Evolutionary conservation across 2,329 filamentous ascomycete species (phyloP).

Genomic region (Colletotrichum godetiae): DNA sequence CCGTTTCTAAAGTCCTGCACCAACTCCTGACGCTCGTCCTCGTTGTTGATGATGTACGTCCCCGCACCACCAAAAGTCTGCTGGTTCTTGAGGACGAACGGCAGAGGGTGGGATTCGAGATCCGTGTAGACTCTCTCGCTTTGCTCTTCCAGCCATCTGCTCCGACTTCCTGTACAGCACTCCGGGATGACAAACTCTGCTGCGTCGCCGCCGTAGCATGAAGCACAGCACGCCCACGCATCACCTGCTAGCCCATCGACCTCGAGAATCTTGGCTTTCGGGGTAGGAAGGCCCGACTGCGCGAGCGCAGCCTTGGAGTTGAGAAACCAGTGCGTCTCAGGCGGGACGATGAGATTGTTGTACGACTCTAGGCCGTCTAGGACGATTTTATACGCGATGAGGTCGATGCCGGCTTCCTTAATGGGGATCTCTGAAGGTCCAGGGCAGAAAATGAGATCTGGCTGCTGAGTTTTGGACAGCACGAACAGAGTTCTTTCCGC

Average conservation of each 20-base stretch:
- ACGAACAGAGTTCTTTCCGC: slow-evolving; percentile 44
- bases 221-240: slow-evolving; percentile 39
- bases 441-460: slow-evolving; percentile 46
- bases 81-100: slow-evolving; percentile 52
- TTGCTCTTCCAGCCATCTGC: slow-evolving; percentile 44
- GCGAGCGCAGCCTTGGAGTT: slow-evolving; percentile 50
- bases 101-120: slow-evolving; percentile 40
- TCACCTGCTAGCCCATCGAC: slow-evolving; percentile 37
- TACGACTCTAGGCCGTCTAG: slow-evolving; percentile 45
- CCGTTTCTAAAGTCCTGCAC: slow-evolving; percentile 41
- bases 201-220: slow-evolving; percentile 35
- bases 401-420: slow-evolving; percentile 42
- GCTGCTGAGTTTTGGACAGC: slow-evolving; percentile 42
- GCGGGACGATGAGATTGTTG: slow-evolving; percentile 41
- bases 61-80: slow-evolving; percentile 51
- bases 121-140: slow-evolving; percentile 40
- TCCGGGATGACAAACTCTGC: slow-evolving; percentile 40
- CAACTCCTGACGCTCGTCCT: slow-evolving; percentile 41
- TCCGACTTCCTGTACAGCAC: slow-evolving; percentile 41
- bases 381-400: slow-evolving; percentile 43
- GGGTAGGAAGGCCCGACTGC: slow-evolving; percentile 47
- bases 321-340: slow-evolving; percentile 48
- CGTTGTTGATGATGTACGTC: slow-evolving; percentile 44
- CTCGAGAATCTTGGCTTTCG: slow-evolving; percentile 41
- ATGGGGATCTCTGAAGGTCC: slow-evolving; percentile 42